Evolutionary conservation across 2,329 filamentous ascomycete genomes (phyloP).

Genomic region (Blastomyces emzantsi): DNA sequence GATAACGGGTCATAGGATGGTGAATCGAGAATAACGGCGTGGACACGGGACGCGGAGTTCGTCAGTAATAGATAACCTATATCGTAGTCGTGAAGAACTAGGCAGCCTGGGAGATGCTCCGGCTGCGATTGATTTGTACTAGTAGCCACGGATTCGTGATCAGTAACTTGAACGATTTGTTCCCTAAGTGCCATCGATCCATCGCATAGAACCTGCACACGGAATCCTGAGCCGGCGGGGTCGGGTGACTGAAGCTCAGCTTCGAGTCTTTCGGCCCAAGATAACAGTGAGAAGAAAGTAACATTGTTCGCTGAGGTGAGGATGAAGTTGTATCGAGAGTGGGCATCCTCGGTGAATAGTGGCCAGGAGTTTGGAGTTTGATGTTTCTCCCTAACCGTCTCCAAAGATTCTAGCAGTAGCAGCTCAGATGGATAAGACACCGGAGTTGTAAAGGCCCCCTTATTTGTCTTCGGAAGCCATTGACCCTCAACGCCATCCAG

Average conservation of each 20-base stretch:
- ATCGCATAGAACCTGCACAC: conserved; percentile 48
- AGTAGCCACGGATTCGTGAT: conserved; percentile 17
- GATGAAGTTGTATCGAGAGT: conserved; percentile 51
- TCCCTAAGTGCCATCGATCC: conserved; percentile 43
- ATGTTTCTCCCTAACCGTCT: conserved; percentile 29
- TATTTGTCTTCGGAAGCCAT: conserved; percentile 48
- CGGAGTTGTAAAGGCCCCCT: conserved; percentile 34
- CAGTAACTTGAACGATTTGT: conserved; percentile 37
- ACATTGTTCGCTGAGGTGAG: conserved; percentile 48
- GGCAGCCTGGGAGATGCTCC: conserved; percentile 38
- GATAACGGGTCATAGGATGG: conserved; percentile 29
- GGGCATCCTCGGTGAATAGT: conserved; percentile 47
- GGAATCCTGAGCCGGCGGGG: conserved; percentile 46
- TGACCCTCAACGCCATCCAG: conserved; percentile 53
- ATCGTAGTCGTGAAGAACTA: conserved; percentile 49
- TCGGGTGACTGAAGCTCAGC: conserved; percentile 47
- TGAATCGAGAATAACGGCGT: conserved; percentile 45
- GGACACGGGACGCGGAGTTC: conserved; percentile 39
- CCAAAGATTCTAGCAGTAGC: conserved; percentile 37
- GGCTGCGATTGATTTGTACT: conserved; percentile 15
- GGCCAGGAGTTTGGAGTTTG: conserved; percentile 36
- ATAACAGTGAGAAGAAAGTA: conserved; percentile 46
- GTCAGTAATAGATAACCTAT: conserved; percentile 51
- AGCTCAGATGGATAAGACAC: conserved; percentile 36
- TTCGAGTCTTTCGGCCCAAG: conserved; percentile 50